Conservation (phyloP, 2,329 filamentous ascomycete species). For the Geosmithia putterillii region DNA sequence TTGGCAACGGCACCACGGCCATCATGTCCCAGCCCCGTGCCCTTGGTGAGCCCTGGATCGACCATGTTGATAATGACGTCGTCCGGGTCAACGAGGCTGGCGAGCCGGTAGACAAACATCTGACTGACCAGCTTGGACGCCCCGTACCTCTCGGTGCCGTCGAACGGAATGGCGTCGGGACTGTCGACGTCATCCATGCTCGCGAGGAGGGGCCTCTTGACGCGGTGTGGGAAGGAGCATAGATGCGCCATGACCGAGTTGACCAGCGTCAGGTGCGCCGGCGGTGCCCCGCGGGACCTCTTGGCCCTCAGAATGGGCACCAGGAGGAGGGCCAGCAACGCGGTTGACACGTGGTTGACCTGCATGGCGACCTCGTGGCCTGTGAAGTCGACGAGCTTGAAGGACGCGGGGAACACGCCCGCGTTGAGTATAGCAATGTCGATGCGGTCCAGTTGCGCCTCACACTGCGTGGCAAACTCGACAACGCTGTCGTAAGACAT, state of each 20-base stretch:
- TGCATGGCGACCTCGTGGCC: conserved; percentile 18
- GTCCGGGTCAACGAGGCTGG: conserved; percentile 16
- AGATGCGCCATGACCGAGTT: conserved; percentile 14
- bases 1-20: conserved; percentile 1
- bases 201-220: conserved; percentile 11
- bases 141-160: conserved; percentile 12
- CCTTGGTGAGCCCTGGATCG: conserved; percentile 17
- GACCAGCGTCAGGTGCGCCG: conserved; percentile 13
- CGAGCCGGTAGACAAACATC: conserved; percentile 23
- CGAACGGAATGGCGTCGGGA: conserved; percentile 7
- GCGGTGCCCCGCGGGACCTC: conserved; percentile 6
- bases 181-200: conserved; percentile 12
- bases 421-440: conserved; percentile 21
- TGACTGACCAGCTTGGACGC: conserved; percentile 17
- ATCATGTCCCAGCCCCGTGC: conserved; percentile 10
- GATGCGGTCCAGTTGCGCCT: conserved; percentile 5
- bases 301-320: conserved; percentile 11
- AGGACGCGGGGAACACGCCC: conserved; percentile 10
- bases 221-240: conserved; percentile 12
- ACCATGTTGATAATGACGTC: conserved; percentile 23
- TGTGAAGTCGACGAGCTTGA: conserved; percentile 7
- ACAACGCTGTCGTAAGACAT: conserved; percentile 11
- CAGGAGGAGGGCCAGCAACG: conserved; percentile 13
- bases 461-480: conserved; percentile 7
- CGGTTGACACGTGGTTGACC: conserved; percentile 18